Evolutionary conservation across 2,329 filamentous ascomycete genomes (phyloP).

Genomic region (Chrysosphaeria jannelii): DNA sequence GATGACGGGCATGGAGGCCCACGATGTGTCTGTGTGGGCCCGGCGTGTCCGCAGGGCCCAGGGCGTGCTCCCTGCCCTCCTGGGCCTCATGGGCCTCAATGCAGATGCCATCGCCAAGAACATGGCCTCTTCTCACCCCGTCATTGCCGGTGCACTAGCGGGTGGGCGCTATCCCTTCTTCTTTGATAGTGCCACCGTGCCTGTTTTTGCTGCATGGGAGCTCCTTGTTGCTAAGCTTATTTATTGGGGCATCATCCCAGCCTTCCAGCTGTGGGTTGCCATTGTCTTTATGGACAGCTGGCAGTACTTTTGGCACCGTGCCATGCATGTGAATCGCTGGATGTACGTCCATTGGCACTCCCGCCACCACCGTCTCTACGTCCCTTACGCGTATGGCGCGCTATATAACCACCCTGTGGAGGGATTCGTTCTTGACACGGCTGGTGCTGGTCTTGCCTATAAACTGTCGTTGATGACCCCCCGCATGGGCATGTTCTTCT

Average conservation of each 20-base stretch:
- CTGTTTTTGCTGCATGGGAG: slow-evolving; percentile 67
- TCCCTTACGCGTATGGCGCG: slow-evolving; percentile 88
- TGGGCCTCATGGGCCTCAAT: slow-evolving; percentile 48
- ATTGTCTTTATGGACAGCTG: slow-evolving; percentile 68
- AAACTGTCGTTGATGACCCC: slow-evolving; percentile 56
- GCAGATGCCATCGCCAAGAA: slow-evolving; percentile 45
- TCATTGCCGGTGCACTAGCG: slow-evolving; percentile 42
- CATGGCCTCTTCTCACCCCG: slow-evolving; percentile 36
- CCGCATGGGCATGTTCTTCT: slow-evolving; percentile 71
- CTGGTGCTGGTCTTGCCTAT: slow-evolving; percentile 62
- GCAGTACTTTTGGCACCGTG: slow-evolving; percentile 91
- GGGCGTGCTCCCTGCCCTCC: slow-evolving; percentile 39
- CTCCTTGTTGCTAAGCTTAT: slow-evolving; percentile 39
- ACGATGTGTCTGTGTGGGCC: slow-evolving; percentile 77
- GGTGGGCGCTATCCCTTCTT: slow-evolving; percentile 59
- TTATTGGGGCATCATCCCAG: slow-evolving; percentile 53
- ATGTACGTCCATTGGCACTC: slow-evolving; percentile 86
- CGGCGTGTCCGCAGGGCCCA: slow-evolving; percentile 53
- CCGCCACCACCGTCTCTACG: slow-evolving; percentile 85
- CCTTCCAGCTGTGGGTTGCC: slow-evolving; percentile 44
- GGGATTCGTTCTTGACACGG: slow-evolving; percentile 75
- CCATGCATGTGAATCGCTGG: slow-evolving; percentile 95
- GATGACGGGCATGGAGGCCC: slow-evolving; percentile 46
- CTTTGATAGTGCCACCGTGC: slow-evolving; percentile 14
- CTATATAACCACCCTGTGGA: slow-evolving; percentile 92